Conservation (phyloP, 2,329 filamentous ascomycete species). For the Epichloe sylvatica region DNA sequence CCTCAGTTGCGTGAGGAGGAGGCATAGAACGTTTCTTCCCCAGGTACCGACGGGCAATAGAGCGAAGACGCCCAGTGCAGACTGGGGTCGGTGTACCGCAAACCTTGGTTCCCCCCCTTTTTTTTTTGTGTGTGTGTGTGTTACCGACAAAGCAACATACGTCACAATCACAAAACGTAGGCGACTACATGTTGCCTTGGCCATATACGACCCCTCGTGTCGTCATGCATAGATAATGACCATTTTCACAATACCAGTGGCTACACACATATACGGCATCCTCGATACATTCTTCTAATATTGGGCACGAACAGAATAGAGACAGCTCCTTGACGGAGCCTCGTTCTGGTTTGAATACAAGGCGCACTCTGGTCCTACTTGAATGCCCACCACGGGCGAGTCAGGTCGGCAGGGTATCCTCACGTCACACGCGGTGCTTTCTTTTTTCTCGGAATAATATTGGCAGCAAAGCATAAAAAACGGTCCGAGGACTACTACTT, state of each 20-base stretch:
- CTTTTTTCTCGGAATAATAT: conserved; percentile 2
- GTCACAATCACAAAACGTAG: background rate
- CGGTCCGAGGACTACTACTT: background rate
- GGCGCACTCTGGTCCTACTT: background rate
- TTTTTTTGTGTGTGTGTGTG: background rate
- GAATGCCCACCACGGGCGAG: background rate
- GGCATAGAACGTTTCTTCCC: conserved; percentile 10
- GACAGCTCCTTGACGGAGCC: conserved; percentile 3
- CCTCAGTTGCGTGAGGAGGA: conserved; percentile 19
- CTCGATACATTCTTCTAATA: conserved; percentile 5
- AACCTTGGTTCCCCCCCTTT: background rate
- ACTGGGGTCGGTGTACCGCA: background rate
- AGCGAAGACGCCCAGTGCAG: background rate
- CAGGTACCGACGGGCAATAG: background rate
- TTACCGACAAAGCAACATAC: background rate
- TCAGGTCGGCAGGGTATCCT: background rate
- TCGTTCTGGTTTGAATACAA: background rate
- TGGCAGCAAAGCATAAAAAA: background rate
- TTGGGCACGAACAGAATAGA: background rate
- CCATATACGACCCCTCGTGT: background rate
- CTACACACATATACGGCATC: conserved; percentile 4
- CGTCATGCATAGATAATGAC: conserved; percentile 3
- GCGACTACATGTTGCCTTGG: background rate
- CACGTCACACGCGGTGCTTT: background rate
- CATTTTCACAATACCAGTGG: background rate